Evolutionary conservation across 1,284 basidiomycete genomes (phyloP).

Genomic region (Testicularia cyperi): DNA sequence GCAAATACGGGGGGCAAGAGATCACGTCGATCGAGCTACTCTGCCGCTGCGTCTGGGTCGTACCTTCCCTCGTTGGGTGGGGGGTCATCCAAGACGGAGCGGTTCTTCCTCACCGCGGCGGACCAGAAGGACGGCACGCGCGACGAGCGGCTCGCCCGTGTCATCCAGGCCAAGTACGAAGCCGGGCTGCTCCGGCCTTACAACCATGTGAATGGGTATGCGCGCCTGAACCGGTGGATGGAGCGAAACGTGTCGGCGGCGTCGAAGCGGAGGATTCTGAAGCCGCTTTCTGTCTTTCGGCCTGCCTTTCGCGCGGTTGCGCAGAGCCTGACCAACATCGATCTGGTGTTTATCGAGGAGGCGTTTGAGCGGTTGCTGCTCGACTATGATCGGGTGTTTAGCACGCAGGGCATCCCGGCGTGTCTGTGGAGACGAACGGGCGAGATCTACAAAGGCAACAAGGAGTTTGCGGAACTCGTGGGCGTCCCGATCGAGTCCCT

Average conservation of each 20-base stretch:
- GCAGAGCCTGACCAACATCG: slow-evolving; percentile 85
- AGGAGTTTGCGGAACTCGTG: slow-evolving; percentile 86
- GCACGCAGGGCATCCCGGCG: slow-evolving; percentile 77
- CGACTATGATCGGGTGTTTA: slow-evolving; percentile 91
- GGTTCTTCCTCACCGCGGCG: slow-evolving; percentile 88
- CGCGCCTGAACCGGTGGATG: slow-evolving; percentile 71
- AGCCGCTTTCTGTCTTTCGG: slow-evolving; percentile 82
- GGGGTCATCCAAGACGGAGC: slow-evolving; percentile 65
- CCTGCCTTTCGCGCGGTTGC: slow-evolving; percentile 72
- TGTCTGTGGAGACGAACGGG: slow-evolving; percentile 96
- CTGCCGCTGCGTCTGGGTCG: slow-evolving; percentile 8
- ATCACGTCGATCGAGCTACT: slow-evolving; percentile 33
- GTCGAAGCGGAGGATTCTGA: slow-evolving; percentile 83
- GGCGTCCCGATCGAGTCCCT: slow-evolving; percentile 79
- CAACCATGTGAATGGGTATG: slow-evolving; percentile 73
- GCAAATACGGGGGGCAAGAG: slow-evolving; percentile 7
- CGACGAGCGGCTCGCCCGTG: slow-evolving; percentile 83
- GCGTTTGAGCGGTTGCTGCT: slow-evolving; percentile 91
- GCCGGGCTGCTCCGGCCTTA: slow-evolving; percentile 91
- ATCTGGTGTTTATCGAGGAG: slow-evolving; percentile 82
- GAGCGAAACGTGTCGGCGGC: slow-evolving; percentile 68
- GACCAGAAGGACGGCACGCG: slow-evolving; percentile 89
- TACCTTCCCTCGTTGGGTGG: slow-evolving; percentile 33
- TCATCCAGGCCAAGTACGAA: slow-evolving; percentile 95
- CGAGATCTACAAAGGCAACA: slow-evolving; percentile 96